Evolutionary conservation across 805 yeast species (phyloP), one percentile per base, ranked within the genome.

Genomic region (Metschnikowia lochheadii): DNA sequence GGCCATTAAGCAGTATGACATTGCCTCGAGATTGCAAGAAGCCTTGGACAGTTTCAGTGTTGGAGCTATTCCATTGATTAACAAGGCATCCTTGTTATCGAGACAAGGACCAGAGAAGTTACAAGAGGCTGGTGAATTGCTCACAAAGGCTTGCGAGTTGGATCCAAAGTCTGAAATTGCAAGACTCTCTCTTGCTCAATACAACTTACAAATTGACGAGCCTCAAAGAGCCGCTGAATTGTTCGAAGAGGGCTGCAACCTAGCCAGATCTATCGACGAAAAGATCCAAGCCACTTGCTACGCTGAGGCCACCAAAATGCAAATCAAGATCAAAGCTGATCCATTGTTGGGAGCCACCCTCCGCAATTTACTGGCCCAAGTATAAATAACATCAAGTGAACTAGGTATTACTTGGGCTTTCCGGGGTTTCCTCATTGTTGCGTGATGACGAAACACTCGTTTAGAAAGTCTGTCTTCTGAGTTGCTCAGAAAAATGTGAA

Each of bases 131-230:
- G 81, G 81, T 51, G 75, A 75, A 48, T 71, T 87, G 54, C 81
- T 91, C 65, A 78, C 80, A 59, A 76, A 81, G 64, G 98, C 98
- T 20, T 78, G 85, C 63, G 81, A 83, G 58, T 72, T 85, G 54
- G 99, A 95, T 74, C 90, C 96, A 48, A 84, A 83, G 67, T 83
- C 89, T 46, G 98, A 94, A 67, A 81, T 89, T 56, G 97, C 96
- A 40, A 81, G 88, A 65, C 81, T 89, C 58, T 83, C 94, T n/a
- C 78, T 92, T 59, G 98, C 97, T 44, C 98, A 94, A 76, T 75
- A 89, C 63, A 86, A 83, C 69, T 76, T 94, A 68, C 96, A 90
- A 75, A 81, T 80, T 61, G 92, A 88, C 68, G 80, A 85, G 65
- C 81, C 87, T 46, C 86, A 85, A 54, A 91, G 86, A 56, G 97